These are phyloP conservation scores for Gliomastix tumulicola DNA, from an alignment of 2,329 filamentous ascomycete species.

Conservation along the genomic window DNA sequence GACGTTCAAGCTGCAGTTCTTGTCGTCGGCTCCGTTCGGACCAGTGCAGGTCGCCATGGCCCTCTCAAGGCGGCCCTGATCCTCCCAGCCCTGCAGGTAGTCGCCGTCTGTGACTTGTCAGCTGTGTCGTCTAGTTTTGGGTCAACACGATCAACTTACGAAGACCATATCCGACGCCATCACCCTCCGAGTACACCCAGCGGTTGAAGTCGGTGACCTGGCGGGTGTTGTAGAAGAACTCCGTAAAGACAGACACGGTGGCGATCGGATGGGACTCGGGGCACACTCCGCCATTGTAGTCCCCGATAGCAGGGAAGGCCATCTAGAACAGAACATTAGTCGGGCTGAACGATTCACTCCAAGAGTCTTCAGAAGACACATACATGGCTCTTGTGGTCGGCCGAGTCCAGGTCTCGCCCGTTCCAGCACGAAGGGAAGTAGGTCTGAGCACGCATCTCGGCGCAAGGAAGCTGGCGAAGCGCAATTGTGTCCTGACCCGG, in stretches of 20 bases:
- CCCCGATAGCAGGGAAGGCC: conserved; percentile 16
- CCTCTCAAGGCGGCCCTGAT: conserved; percentile 14
- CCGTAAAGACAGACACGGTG: conserved; percentile 35
- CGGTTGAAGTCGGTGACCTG: conserved; percentile 15
- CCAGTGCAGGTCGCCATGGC: conserved; percentile 19
- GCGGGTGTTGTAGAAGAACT: conserved; percentile 35
- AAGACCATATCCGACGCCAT: conserved; percentile 17
- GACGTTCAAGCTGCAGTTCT: conserved; percentile 16
- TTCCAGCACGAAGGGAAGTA: conserved; percentile 59
- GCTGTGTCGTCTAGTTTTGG: background rate
- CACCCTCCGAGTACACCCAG: conserved; percentile 16
- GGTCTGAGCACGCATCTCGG: conserved; percentile 44
- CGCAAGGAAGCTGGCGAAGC: conserved; percentile 45
- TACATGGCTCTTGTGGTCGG: conserved; percentile 50
- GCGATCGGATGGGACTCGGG: conserved; percentile 32
- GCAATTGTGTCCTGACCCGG: conserved; percentile 31
- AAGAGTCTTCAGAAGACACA: too few relatives aligned
- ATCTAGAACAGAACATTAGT: conserved; percentile 8
- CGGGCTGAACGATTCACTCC: background rate
- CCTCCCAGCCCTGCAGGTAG: conserved; percentile 18
- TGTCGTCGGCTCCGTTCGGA: conserved; percentile 11
- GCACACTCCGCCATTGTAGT: conserved; percentile 22
- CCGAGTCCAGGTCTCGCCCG: conserved; percentile 45
- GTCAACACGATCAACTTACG: background rate
- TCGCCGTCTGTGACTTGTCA: conserved; percentile 11